phyloP scores from a whole-genome alignment of 139 green algal genomes.

The Chlorella sp. region DNA sequence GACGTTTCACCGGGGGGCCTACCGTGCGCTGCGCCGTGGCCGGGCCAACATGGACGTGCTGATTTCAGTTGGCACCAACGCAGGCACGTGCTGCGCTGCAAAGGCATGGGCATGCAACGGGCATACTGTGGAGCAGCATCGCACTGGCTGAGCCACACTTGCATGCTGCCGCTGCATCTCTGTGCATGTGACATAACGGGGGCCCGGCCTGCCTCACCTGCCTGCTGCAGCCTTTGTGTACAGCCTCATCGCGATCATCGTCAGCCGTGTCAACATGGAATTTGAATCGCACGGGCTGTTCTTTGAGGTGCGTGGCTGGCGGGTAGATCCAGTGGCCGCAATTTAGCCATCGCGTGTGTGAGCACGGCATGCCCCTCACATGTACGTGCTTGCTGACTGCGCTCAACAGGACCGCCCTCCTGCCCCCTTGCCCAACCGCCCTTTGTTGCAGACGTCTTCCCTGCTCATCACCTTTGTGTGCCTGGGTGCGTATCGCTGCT shows the following conservation, averaged over 20 bases:
- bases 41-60: conserved; percentile 99
- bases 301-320: conserved; percentile 73
- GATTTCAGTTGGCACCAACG: conserved; percentile 93
- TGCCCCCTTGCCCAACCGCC: no score
- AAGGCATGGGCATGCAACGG: no score
- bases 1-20: conserved; percentile 39
- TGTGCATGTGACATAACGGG: not conserved
- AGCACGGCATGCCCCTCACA: no score
- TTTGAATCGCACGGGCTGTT: conserved; percentile 78
- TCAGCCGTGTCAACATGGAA: conserved; percentile 19
- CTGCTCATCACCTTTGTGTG: conserved; percentile 98
- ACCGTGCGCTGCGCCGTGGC: conserved; percentile 43
- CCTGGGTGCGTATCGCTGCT: conserved; percentile 44
- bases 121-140: not conserved
- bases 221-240: conserved; percentile 83
- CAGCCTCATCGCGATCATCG: conserved; percentile 72
- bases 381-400: no score
- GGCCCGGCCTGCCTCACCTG: not conserved
- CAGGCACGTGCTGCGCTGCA: not conserved
- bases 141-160: not conserved
- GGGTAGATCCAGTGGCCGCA: no score
- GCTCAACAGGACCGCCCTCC: no score
- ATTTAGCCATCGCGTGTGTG: no score
- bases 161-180: not conserved
- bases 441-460: conserved; percentile 65